phyloP scores from a whole-genome alignment of 768 basidiomycete species.

The Boletellus sp. region DNA sequence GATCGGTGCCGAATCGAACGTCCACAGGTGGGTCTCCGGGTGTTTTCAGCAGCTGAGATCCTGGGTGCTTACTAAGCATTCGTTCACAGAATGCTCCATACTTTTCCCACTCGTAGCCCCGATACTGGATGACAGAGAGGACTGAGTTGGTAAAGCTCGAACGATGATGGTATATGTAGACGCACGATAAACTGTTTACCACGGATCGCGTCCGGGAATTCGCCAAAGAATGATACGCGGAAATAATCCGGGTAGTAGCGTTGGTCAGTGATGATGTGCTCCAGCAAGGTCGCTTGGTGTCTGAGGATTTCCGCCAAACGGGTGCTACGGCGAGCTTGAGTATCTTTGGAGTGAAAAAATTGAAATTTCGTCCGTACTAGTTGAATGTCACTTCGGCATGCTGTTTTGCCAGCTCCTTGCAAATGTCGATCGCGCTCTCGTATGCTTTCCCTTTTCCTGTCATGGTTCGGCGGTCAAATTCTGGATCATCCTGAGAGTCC shows the following conservation, averaged over 20 bases:
- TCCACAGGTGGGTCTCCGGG: slow-evolving; percentile 77
- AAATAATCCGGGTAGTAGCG: slow-evolving; percentile 92
- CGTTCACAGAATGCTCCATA: slow-evolving; percentile 86
- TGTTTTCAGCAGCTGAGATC: slow-evolving; percentile 72
- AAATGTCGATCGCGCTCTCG: slow-evolving; percentile 90
- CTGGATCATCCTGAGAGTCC: not conserved
- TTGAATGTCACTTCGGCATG: slow-evolving; percentile 89
- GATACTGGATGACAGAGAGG: slow-evolving; percentile 56
- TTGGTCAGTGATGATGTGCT: slow-evolving; percentile 79
- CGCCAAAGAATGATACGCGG: slow-evolving; percentile 89
- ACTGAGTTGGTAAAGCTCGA: not conserved
- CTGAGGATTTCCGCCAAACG: slow-evolving; percentile 82
- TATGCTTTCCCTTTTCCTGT: slow-evolving; percentile 95
- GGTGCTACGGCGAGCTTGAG: slow-evolving; percentile 42
- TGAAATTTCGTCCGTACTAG: slow-evolving; percentile 52
- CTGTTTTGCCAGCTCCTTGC: slow-evolving; percentile 85
- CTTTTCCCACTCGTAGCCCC: slow-evolving; percentile 94
- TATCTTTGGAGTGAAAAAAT: not conserved
- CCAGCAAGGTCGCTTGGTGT: slow-evolving; percentile 83
- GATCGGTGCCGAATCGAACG: slow-evolving; percentile 71
- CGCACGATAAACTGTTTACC: slow-evolving; percentile 89
- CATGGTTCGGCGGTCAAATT: slow-evolving; percentile 2
- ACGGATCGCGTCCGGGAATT: slow-evolving; percentile 79
- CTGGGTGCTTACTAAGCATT: slow-evolving; percentile 87
- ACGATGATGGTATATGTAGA: not conserved